Conservation (phyloP, 2,329 filamentous ascomycete genomes). For the Pseudonectria foliicola region DNA sequence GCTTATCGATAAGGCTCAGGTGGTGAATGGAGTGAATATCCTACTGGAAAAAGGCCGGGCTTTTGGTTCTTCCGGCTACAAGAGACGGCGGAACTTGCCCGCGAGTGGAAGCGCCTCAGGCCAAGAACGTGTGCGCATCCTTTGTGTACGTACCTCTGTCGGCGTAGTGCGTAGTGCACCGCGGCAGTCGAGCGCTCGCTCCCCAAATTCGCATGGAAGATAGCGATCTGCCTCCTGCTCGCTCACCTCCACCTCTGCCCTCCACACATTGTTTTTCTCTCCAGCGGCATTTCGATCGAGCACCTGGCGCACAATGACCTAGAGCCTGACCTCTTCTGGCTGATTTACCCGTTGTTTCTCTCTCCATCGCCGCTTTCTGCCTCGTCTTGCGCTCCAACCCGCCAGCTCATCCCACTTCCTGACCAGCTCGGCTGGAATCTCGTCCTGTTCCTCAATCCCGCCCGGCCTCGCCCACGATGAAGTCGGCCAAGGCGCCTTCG, state of each 20-base stretch:
- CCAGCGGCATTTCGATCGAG: slow-evolving; percentile 9
- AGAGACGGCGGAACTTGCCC: slow-evolving; percentile 7
- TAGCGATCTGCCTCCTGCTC: slow-evolving; percentile 14
- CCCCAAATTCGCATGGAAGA: slow-evolving; percentile 20
- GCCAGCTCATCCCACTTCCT: slow-evolving; percentile 15
- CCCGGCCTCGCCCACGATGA: slow-evolving; percentile 40
- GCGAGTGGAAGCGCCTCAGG: slow-evolving; percentile 11
- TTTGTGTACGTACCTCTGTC: slow-evolving; percentile 6
- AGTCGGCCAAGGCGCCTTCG: slow-evolving; percentile 43
- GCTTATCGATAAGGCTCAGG: slow-evolving; percentile 16
- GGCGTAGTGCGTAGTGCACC: slow-evolving; percentile 7
- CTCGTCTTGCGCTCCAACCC: slow-evolving; percentile 7
- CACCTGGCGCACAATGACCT: slow-evolving; percentile 18
- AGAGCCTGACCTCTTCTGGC: slow-evolving; percentile 12
- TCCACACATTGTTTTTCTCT: slow-evolving; percentile 12
- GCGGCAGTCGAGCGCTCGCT: slow-evolving; percentile 15
- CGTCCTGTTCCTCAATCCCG: slow-evolving; percentile 10
- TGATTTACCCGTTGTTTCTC: slow-evolving; percentile 15
- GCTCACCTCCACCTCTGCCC: slow-evolving; percentile 15
- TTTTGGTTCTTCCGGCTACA: slow-evolving; percentile 15
- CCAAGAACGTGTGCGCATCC: slow-evolving; percentile 4
- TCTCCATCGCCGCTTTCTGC: slow-evolving; percentile 5
- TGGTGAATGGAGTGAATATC: slow-evolving; percentile 6
- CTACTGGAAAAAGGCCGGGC: slow-evolving; percentile 16
- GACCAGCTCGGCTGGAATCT: slow-evolving; percentile 15